These are phyloP conservation scores for Trifolium dubium DNA, from an alignment of 306 rosid species.

Conservation along the genomic window DNA sequence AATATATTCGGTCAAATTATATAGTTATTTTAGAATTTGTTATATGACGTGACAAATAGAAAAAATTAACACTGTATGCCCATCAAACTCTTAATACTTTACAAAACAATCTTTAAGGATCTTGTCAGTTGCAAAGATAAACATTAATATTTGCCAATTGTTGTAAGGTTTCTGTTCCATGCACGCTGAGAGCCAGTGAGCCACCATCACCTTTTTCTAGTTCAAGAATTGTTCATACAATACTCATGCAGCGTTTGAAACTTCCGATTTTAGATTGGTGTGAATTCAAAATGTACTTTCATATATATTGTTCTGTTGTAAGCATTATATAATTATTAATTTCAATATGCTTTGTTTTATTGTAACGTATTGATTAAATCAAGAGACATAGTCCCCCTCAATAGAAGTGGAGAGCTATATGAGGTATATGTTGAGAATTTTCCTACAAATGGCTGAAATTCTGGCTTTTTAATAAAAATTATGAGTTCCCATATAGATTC, in stretches of 20 bases:
- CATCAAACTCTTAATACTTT: no score
- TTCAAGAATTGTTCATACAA: conserved; percentile 8
- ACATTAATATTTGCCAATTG: conserved; percentile 39
- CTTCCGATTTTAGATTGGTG: not conserved
- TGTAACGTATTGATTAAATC: not conserved
- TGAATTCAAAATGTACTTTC: not conserved
- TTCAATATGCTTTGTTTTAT: not conserved
- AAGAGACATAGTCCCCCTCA: not conserved
- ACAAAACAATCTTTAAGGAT: conserved; percentile 33
- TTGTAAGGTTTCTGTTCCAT: conserved; percentile 30
- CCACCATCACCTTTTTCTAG: conserved; percentile 34
- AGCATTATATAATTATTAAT: not conserved
- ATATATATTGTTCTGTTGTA: not conserved
- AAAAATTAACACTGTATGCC: no score
- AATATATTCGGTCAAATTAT: no score
- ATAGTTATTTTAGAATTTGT: no score
- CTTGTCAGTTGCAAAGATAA: conserved; percentile 35
- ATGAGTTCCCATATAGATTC: conserved; percentile 34
- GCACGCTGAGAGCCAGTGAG: conserved; percentile 34
- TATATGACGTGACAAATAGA: no score
- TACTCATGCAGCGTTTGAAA: not conserved
- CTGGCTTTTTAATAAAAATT: conserved; percentile 27
- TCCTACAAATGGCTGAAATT: conserved; percentile 32
- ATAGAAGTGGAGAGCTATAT: not conserved
- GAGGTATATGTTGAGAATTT: not conserved